Base-by-base conservation (phyloP, 805 yeast genomes). In the Torulaspora gathmanii region DNA sequence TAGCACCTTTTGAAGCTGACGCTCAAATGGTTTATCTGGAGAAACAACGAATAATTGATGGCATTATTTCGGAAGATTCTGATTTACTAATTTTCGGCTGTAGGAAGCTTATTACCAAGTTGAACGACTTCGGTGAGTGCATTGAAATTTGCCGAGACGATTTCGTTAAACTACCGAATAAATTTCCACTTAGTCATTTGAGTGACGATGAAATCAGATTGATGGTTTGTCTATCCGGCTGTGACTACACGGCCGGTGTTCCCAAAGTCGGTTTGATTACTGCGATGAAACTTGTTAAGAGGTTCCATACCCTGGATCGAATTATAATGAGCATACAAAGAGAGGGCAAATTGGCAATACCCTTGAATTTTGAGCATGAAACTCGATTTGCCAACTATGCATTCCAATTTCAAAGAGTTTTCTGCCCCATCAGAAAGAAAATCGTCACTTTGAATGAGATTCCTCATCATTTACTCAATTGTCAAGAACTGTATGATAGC, bases 1-100 rank as follows among this genome's bases (percentile, higher is more conserved):
- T 93, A 7, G 98, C 99, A 0, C 99, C 99, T 0, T 93, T 88
- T 61, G 99, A 93, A 67, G 99, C 99, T 0, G 99, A 93, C 63
- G 84, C 99, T 1, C 99, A 93, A 64, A 79, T 93, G 84, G 98
- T 90, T 8, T 88, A 82, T 57, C 72, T 93, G 34, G 98, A 91
- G 60, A 77, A 79, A 47, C 52, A 67, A 0, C 91, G 91, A 0
- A 42, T 79, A 1, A 91, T 88, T 5, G 83, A 88, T 50, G 98
- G 91, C 0, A 86, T 93, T 4, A 72, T 93, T 7, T 83, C 95
- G 33, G 99, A 93, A 60, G 99, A 93, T 61, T 89, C 97, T 0
- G 99, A 93, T 68, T 71, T 93, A 52, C 69, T 93, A 17, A 74
- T 93, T 1, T 93, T 91, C 70, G 99, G 99, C 0, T 86, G 95